Percentiles rank a stretch among this genome's conserved stretches.
These are phyloP conservation scores for Kuraishia hungarica DNA, from an alignment of 805 yeast genomes.

Conservation along the genomic window DNA sequence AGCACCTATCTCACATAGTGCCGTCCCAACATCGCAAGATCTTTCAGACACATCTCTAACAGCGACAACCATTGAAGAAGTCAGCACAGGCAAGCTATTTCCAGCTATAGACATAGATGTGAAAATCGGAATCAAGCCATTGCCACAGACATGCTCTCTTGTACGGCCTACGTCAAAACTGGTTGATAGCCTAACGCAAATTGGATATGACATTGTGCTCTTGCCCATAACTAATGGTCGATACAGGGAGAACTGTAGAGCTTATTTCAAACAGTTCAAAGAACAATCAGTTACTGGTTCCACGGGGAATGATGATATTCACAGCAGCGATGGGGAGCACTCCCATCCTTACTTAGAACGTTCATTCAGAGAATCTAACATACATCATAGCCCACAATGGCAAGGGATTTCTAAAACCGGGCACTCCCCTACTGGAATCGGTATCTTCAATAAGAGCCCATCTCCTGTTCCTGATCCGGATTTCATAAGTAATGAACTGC, in stretches of 20 bases:
- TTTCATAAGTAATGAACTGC: neutral
- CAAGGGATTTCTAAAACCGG: too few relatives aligned
- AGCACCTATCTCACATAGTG: neutral
- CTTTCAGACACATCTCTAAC: neutral
- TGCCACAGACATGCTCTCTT: conserved; percentile 20
- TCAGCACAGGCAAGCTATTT: neutral
- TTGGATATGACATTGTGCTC: conserved; percentile 45
- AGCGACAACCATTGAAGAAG: neutral
- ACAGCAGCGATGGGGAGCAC: neutral
- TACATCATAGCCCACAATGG: conserved; percentile 2
- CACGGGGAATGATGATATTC: neutral
- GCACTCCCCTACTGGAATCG: neutral
- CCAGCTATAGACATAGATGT: conserved; percentile 3
- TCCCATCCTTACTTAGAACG: neutral
- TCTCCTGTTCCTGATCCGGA: neutral
- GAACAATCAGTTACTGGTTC: conserved; percentile 1
- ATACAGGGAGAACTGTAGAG: conserved; percentile 34
- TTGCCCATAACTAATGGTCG: conserved; percentile 45
- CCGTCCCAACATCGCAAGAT: neutral
- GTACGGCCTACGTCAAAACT: conserved; percentile 20
- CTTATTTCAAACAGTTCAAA: conserved; percentile 26
- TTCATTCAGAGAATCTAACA: neutral
- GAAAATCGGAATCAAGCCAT: conserved; percentile 38
- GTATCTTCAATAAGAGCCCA: neutral
- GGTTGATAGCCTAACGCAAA: conserved; percentile 14